These are phyloP conservation scores for Lactifluus piperatus DNA, from an alignment of 768 basidiomycete species.

Conservation along the genomic window DNA sequence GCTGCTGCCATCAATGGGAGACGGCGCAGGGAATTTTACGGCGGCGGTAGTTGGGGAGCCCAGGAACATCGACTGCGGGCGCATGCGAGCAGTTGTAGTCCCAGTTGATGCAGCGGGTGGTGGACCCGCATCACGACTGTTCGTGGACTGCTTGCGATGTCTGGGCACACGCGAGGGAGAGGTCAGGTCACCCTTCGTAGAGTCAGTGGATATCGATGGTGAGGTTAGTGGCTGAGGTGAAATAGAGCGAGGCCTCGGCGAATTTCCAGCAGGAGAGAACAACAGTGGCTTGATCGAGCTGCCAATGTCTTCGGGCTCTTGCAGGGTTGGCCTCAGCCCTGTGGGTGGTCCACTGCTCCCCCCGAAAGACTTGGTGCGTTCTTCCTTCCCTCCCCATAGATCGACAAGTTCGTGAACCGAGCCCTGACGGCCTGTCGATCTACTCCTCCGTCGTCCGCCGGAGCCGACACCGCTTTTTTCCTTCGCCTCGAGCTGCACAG, in stretches of 20 bases:
- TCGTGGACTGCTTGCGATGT: constrained; percentile 16
- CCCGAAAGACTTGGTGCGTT: not conserved
- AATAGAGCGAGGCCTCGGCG: constrained; percentile 9
- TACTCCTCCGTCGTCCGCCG: constrained; percentile 25
- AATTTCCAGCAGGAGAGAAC: not conserved
- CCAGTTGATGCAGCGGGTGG: not conserved
- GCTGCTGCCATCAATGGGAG: constrained; percentile 11
- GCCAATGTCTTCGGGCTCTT: not conserved
- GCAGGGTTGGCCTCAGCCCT: not conserved
- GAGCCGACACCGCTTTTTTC: constrained; percentile 20
- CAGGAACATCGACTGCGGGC: constrained; percentile 78
- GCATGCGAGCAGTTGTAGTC: constrained; percentile 24
- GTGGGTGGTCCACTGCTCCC: not conserved
- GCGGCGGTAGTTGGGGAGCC: constrained; percentile 42
- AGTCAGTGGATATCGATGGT: constrained; percentile 9
- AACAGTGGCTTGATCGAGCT: not conserved
- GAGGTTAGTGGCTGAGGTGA: constrained; percentile 11
- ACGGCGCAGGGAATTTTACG: constrained; percentile 24
- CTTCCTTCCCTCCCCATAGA: constrained; percentile 55
- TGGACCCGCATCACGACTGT: constrained; percentile 7
- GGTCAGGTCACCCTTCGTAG: not conserved
- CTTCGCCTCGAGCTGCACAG: constrained; percentile 11
- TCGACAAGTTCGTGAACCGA: constrained; percentile 81
- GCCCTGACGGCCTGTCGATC: constrained; percentile 54
- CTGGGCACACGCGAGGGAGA: constrained; percentile 2